phyloP scores from a whole-genome alignment of 2,329 filamentous ascomycete genomes.

The Celoporthe dispersa region DNA sequence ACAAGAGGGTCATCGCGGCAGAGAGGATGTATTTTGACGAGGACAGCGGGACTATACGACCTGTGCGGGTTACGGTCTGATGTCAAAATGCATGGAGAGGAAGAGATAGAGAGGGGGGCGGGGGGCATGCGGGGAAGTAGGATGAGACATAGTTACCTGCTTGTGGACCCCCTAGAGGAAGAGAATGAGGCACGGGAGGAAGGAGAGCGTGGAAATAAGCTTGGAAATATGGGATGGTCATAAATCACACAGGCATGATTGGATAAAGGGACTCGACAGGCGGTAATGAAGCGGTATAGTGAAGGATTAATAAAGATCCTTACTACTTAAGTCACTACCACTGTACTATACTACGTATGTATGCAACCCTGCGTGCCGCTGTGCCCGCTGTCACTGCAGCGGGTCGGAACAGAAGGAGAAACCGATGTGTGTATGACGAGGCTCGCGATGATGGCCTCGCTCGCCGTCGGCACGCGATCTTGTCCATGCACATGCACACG shows the following conservation, averaged over 20 bases:
- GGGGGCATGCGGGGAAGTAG: background rate
- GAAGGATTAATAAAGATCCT: too few species aligned
- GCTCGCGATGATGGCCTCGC: background rate
- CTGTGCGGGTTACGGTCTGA: constrained; percentile 11
- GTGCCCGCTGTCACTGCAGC: background rate
- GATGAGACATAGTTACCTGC: too few species aligned
- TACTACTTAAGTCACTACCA: too few species aligned
- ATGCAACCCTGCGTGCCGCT: too few species aligned
- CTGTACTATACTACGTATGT: too few species aligned
- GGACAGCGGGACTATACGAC: constrained; percentile 14
- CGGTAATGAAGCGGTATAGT: background rate
- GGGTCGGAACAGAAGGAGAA: background rate
- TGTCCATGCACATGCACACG: background rate
- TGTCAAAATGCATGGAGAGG: background rate
- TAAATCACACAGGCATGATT: background rate
- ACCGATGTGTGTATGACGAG: background rate
- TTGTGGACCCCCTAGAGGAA: too few species aligned
- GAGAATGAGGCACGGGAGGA: background rate
- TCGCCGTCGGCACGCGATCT: background rate
- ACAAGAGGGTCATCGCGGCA: constrained; percentile 14
- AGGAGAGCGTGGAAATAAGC: background rate
- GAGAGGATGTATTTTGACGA: constrained; percentile 21
- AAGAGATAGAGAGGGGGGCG: too few species aligned
- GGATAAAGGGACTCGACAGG: background rate
- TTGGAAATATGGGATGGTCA: background rate